Evolutionary conservation across 805 yeast genomes (phyloP), one percentile per base, ranked within the genome.

Genomic region (Teunomyces lycoperdinae): DNA sequence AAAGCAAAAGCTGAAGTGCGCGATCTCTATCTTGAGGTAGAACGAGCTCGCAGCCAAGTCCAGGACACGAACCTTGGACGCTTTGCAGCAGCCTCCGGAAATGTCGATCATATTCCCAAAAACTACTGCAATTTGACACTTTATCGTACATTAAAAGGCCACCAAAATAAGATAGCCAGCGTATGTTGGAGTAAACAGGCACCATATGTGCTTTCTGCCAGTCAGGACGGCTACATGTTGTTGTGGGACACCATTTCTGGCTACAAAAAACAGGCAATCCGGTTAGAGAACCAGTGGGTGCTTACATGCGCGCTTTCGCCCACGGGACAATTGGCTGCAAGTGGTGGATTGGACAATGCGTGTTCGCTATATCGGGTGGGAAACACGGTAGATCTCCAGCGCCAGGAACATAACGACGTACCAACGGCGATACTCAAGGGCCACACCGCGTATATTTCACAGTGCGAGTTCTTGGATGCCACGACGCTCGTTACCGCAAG

Each of bases 141-240:
- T 20, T 67, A 67, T 50, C 58, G 62, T 46, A 69, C 77, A 1
- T 63, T 81, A 35, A 68, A 62, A 45, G 89, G 89, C 1, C 97
- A 91, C 61, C 79, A 79, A 54, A 85, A 83, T 60, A 89, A 90
- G 60, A 78, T 90, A 16, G 76, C 84, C 7, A 80, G 82, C 49
- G 70, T 87, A 48, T 72, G 80, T 45, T 87, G 96, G 95, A 77
- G 82, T 46, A 62, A 71, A 0, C 84, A 84, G 59, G 77, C 87
- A n/a, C 64, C 67, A 40, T 76, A 74, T 40, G 59, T 90, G 2
- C 64, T 89, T 7, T 80, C 89, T 43, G 89, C 89, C 0, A 84
- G 92, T 24, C 96, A 88, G 61, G 97, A 91, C 65, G 96, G 96
- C 2, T 86, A 81, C 59, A 72, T 89, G 72, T 73, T 91, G 33